phyloP scores from a whole-genome alignment of 2,329 filamentous ascomycete species.

The Aspergillus ochraceus region DNA sequence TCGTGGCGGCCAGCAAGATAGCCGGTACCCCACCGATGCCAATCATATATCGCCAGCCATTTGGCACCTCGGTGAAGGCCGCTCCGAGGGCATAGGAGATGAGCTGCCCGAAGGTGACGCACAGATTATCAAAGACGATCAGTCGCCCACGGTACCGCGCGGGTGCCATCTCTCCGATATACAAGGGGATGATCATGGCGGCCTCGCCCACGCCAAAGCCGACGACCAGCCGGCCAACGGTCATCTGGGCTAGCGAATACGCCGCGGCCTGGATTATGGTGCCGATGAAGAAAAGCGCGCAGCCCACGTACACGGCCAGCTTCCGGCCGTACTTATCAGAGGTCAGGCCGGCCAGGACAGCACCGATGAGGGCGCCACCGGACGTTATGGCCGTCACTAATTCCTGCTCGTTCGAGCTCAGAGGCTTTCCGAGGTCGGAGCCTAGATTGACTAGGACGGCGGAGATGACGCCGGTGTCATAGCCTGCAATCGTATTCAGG shows the following conservation, averaged over 20 bases:
- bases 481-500: slow-evolving; percentile 27
- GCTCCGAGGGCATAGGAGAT: slow-evolving; percentile 46
- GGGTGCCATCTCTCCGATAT: slow-evolving; percentile 54
- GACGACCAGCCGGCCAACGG: slow-evolving; percentile 48
- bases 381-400: slow-evolving; percentile 54
- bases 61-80: slow-evolving; percentile 40
- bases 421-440: slow-evolving; percentile 39
- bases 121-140: slow-evolving; percentile 47
- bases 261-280: slow-evolving; percentile 38
- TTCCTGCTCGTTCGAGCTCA: slow-evolving; percentile 49
- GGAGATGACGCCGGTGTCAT: slow-evolving; percentile 50
- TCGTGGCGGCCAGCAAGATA: slow-evolving; percentile 44
- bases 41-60: slow-evolving; percentile 55
- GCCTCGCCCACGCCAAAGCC: slow-evolving; percentile 52
- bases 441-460: slow-evolving; percentile 41
- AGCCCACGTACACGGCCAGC: slow-evolving; percentile 43
- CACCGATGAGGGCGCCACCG: slow-evolving; percentile 49
- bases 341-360: slow-evolving; percentile 38
- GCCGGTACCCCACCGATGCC: slow-evolving; percentile 50
- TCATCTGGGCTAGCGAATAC: slow-evolving; percentile 45
- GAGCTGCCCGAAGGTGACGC: slow-evolving; percentile 45
- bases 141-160: slow-evolving; percentile 48
- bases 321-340: slow-evolving; percentile 44
- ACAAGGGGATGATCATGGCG: slow-evolving; percentile 49
- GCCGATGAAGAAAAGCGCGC: slow-evolving; percentile 42